Conservation (phyloP, 2,329 filamentous ascomycete genomes). For the Huntiella abstrusa region DNA sequence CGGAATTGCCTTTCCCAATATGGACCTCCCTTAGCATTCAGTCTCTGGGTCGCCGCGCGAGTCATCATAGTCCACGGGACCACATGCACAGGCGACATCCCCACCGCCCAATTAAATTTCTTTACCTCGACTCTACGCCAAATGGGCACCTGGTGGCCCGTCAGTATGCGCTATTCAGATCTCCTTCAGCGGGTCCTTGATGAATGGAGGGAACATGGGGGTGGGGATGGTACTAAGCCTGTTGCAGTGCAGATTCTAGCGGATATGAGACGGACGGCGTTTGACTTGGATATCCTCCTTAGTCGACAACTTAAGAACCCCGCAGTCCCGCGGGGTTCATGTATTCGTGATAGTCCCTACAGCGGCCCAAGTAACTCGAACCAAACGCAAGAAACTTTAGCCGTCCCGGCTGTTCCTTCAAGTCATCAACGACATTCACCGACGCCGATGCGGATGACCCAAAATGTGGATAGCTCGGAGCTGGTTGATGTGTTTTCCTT, state of each 20-base stretch:
- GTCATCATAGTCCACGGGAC: conserved; percentile 77
- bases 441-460: background rate
- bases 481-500: conserved; percentile 89
- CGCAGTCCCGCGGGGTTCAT: background rate
- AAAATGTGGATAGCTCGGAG: conserved; percentile 43
- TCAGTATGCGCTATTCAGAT: conserved; percentile 63
- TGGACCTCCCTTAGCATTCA: conserved; percentile 81
- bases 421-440: background rate
- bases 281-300: conserved; percentile 78
- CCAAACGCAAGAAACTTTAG: too few relatives aligned
- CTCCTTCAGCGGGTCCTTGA: conserved; percentile 69
- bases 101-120: conserved; percentile 51
- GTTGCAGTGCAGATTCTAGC: conserved; percentile 72
- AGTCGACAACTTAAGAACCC: conserved; percentile 46
- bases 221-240: conserved; percentile 56
- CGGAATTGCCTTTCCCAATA: conserved; percentile 61
- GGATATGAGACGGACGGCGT: conserved; percentile 80
- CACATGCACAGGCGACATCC: conserved; percentile 69
- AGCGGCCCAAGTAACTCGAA: conserved; percentile 9
- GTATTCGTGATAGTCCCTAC: background rate
- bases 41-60: conserved; percentile 77
- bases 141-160: conserved; percentile 71
- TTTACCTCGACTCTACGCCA: conserved; percentile 67
- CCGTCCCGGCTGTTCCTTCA: conserved; percentile 18
- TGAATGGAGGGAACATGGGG: conserved; percentile 64